Evolutionary conservation across 305 asterid genomes (phyloP).

Genomic region (Fraxinus platypoda): DNA sequence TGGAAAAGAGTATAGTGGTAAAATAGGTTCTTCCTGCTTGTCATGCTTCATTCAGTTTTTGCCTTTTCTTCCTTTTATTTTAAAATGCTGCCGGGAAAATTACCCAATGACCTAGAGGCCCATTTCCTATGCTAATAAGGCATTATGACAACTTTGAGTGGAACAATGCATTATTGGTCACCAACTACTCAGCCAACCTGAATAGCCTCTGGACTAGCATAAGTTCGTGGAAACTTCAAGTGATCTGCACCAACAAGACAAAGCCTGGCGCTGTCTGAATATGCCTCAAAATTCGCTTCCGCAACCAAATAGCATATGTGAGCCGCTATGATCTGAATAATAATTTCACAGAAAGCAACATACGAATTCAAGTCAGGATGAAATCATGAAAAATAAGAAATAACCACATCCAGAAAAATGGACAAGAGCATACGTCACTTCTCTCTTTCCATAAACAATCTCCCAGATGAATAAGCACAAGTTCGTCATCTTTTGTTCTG

Average conservation of each 20-base stretch:
- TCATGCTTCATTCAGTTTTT: slow-evolving; percentile 4
- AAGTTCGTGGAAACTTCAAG: slow-evolving; percentile 83
- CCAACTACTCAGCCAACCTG: slow-evolving; percentile 60
- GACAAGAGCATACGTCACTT: slow-evolving; percentile 68
- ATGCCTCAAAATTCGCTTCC: slow-evolving; percentile 84
- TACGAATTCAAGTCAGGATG: slow-evolving; percentile 14
- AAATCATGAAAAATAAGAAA: slow-evolving; percentile 17
- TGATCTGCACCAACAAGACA: slow-evolving; percentile 99
- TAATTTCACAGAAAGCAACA: slow-evolving; percentile 19
- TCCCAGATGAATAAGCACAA: slow-evolving; percentile 95
- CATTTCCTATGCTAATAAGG: background rate
- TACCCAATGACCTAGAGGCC: slow-evolving; percentile 18
- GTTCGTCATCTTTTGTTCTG: slow-evolving; percentile 94
- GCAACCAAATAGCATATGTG: slow-evolving; percentile 96
- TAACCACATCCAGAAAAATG: slow-evolving; percentile 12
- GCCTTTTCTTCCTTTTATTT: background rate
- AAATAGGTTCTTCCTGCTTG: background rate
- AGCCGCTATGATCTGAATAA: slow-evolving; percentile 76
- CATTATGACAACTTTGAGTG: slow-evolving; percentile 6
- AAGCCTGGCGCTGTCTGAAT: slow-evolving; percentile 84
- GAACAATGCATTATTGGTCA: slow-evolving; percentile 8
- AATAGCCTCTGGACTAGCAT: slow-evolving; percentile 90
- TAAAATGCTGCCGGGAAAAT: slow-evolving; percentile 10
- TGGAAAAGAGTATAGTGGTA: background rate
- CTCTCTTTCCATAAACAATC: slow-evolving; percentile 97